A percentile compares a stretch with the other conserved stretches of the same genome.
These are phyloP conservation scores for Daldinia bambusicola DNA, from an alignment of 495 filamentous ascomycete genomes.

Conservation along the genomic window DNA sequence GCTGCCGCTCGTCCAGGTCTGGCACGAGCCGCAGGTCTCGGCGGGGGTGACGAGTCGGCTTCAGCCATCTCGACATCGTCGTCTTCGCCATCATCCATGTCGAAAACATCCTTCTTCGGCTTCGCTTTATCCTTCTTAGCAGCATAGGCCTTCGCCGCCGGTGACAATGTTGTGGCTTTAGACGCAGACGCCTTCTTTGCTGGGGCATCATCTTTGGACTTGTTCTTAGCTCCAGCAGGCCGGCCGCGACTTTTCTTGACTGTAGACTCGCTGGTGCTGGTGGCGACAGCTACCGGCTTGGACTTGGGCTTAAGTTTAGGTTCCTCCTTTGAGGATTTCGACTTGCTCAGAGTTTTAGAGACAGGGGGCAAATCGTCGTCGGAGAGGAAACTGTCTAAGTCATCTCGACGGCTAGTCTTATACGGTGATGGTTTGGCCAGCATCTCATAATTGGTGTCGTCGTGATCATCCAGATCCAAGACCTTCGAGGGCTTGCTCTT, in stretches of 20 bases:
- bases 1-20: slow-evolving; percentile 60
- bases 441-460: slow-evolving; percentile 88
- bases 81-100: slow-evolving; percentile 59
- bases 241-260: slow-evolving; percentile 65
- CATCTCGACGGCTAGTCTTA: slow-evolving; percentile 66
- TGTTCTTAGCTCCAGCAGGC: slow-evolving; percentile 59
- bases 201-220: slow-evolving; percentile 46
- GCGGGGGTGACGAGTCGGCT: slow-evolving; percentile 54
- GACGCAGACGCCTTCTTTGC: slow-evolving; percentile 51
- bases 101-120: slow-evolving; percentile 55
- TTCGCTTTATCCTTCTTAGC: slow-evolving; percentile 75
- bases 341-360: slow-evolving; percentile 53
- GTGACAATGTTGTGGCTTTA: slow-evolving; percentile 64
- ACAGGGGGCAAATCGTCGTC: slow-evolving; percentile 63
- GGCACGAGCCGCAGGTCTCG: slow-evolving; percentile 53
- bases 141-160: slow-evolving; percentile 85
- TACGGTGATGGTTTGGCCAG: slow-evolving; percentile 69
- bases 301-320: slow-evolving; percentile 55
- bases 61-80: slow-evolving; percentile 53
- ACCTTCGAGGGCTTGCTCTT: slow-evolving; percentile 64
- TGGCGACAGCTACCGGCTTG: slow-evolving; percentile 50
- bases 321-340: slow-evolving; percentile 52
- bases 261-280: slow-evolving; percentile 39
- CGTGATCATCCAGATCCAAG: slow-evolving; percentile 67
- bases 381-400: slow-evolving; percentile 68